A percentile compares a stretch with the other conserved stretches of the same genome.
Evolutionary conservation across 345 rosid genomes (phyloP).

Genomic region (Anastatica hierochuntica): DNA sequence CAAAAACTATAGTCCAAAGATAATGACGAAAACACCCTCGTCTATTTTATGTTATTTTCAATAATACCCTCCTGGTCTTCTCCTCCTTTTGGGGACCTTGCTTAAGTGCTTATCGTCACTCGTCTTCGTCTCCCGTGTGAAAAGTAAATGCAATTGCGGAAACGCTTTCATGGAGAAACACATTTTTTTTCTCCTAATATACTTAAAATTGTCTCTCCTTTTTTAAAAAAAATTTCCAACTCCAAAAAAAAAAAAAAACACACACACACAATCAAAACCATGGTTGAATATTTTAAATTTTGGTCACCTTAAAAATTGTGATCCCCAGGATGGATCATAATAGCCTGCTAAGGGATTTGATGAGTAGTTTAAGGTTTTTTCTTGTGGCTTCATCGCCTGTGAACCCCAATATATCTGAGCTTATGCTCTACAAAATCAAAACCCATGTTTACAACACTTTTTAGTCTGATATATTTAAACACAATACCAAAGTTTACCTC

Average conservation of each 20-base stretch:
- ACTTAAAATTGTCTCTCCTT: not conserved
- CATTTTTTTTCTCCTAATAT: not conserved
- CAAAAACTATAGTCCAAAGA: not conserved
- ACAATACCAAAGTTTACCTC: slow-evolving; percentile 39
- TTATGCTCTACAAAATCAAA: slow-evolving; percentile 59
- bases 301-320: slow-evolving; percentile 8
- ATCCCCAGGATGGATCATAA: slow-evolving; percentile 33
- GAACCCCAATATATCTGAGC: slow-evolving; percentile 92
- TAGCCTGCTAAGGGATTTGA: slow-evolving; percentile 91
- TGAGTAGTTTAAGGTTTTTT: slow-evolving; percentile 72
- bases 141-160: slow-evolving; percentile 23
- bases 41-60: not conserved
- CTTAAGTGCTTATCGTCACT: slow-evolving; percentile 24
- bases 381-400: slow-evolving; percentile 96
- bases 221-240: too few species aligned
- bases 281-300: too few species aligned
- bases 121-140: slow-evolving; percentile 27
- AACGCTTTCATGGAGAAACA: slow-evolving; percentile 8
- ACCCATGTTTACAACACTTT: not conserved
- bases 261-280: not conserved
- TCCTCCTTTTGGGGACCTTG: slow-evolving; percentile 24
- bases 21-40: slow-evolving; percentile 20
- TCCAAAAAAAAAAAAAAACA: not conserved
- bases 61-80: slow-evolving; percentile 19
- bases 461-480: not conserved